phyloP scores from a whole-genome alignment of 2,329 filamentous ascomycete genomes.

The Hypoxylon sp. region DNA sequence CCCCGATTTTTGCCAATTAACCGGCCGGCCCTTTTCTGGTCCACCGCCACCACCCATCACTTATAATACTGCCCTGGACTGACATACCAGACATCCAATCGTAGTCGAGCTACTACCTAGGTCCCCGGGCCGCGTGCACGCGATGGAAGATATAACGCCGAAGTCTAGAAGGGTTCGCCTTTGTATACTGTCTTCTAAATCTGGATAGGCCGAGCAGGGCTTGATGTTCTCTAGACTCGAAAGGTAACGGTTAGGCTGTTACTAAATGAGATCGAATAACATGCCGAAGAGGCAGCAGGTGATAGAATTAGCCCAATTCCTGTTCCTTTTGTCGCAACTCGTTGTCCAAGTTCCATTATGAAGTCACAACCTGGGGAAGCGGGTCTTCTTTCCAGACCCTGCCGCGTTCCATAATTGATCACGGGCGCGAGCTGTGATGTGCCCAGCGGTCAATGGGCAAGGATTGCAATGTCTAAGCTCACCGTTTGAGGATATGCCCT shows the following conservation, averaged over 20 bases:
- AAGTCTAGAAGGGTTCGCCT: slow-evolving; percentile 29
- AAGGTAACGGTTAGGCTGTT: slow-evolving; percentile 10
- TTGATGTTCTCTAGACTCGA: slow-evolving; percentile 20
- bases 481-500: not conserved
- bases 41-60: slow-evolving; percentile 12
- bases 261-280: slow-evolving; percentile 22
- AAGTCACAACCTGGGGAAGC: slow-evolving; percentile 28
- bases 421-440: slow-evolving; percentile 1
- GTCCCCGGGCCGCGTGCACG: slow-evolving; percentile 10
- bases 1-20: slow-evolving; percentile 43
- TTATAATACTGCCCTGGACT: not conserved
- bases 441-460: not conserved
- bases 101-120: not conserved
- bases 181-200: slow-evolving; percentile 15
- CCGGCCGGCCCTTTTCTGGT: slow-evolving; percentile 40
- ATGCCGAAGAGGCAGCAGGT: slow-evolving; percentile 11
- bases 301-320: slow-evolving; percentile 4
- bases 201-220: slow-evolving; percentile 9
- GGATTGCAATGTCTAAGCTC: slow-evolving; percentile 1
- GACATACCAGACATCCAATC: slow-evolving; percentile 15
- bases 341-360: slow-evolving; percentile 10
- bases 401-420: slow-evolving; percentile 15
- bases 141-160: slow-evolving; percentile 38
- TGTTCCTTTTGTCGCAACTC: slow-evolving; percentile 8
- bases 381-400: slow-evolving; percentile 1